Base-by-base conservation (phyloP, 495 filamentous ascomycete species). In the Pseudevernia furfuracea region DNA sequence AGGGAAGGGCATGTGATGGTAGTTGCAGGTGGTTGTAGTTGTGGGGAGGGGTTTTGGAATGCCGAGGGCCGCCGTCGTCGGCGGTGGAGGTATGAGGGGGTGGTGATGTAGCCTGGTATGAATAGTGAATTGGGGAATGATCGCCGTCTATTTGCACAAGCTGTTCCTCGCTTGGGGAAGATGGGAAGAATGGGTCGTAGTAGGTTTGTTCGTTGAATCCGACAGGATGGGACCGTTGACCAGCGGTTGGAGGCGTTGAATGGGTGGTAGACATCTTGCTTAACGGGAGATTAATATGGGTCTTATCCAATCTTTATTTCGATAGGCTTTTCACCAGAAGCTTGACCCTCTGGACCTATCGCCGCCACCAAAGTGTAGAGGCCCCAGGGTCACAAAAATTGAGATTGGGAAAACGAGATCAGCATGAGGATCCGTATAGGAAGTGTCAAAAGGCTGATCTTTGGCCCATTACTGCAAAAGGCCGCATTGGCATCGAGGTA, bases 161-260 rank as follows among this genome's bases (percentile, higher is more conserved):
- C 25, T 69, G 65, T 57, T 71, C 69, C 44, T 71, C 67, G 62
- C 59, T 67, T 37, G 63, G 57, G 34, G 69, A 59, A 32, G 67
- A 58, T 21, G 65, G 58, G 56, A 71, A 66, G 62, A 71, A 69
- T 23, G 69, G 65, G 49, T 71, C 69, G 62, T 62, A 67, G 58
- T 61, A 67, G 41, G 65, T 67, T 36, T 71, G 65, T 34, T 68
- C 58, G 63, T 71, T 71, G 63, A 71, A 71, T 57, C 67, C 69
- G 55, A 65, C 46, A 32, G 62, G 59, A 53, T 69, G 65, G 23
- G 62, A 36, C 21, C 21, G 63, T 46, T 63, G 62, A 32, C 57
- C 58, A 23, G 59, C 57, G 56, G 62, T 43, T 59, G 62, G 56
- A 53, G 62, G 57, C 43, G 62, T 41, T 28, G 62, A 64, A 39